Conservation (phyloP, 192 early-diverging fungal species). For the Coemansia sp. region DNA sequence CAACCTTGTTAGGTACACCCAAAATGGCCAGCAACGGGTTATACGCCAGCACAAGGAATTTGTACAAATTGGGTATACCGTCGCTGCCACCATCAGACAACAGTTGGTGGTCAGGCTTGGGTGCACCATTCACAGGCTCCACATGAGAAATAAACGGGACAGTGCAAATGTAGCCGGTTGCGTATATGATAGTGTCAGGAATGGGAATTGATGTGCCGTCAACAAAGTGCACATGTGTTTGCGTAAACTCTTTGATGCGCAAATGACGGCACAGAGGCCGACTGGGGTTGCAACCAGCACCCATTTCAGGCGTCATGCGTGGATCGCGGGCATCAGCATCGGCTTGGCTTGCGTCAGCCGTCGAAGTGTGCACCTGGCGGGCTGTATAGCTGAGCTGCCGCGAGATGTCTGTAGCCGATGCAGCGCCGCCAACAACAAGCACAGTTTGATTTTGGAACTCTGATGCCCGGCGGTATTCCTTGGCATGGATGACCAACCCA, state of each 20-base stretch:
- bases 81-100: conserved; percentile 5
- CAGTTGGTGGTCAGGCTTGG: not conserved
- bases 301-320: conserved; percentile 1
- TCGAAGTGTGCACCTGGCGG: conserved; percentile 30
- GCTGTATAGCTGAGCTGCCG: conserved; percentile 48
- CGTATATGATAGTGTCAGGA: conserved; percentile 59
- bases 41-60: conserved; percentile 46
- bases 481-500: conserved; percentile 15
- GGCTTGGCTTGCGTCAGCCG: not conserved
- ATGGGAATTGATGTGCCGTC: conserved; percentile 32
- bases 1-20: conserved; percentile 57
- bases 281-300: conserved; percentile 9
- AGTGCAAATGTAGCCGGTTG: conserved; percentile 65
- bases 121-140: not conserved
- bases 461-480: conserved; percentile 30
- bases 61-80: conserved; percentile 47
- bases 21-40: conserved; percentile 62
- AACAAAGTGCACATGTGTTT: conserved; percentile 20
- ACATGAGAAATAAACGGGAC: conserved; percentile 59
- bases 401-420: conserved; percentile 58
- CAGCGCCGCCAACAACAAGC: conserved; percentile 57
- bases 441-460: conserved; percentile 32
- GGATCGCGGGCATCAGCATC: not conserved
- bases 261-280: conserved; percentile 11
- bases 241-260: conserved; percentile 1